Evolutionary conservation across 139 green algal species (phyloP).

Genomic region (Chlorella vulgaris): DNA sequence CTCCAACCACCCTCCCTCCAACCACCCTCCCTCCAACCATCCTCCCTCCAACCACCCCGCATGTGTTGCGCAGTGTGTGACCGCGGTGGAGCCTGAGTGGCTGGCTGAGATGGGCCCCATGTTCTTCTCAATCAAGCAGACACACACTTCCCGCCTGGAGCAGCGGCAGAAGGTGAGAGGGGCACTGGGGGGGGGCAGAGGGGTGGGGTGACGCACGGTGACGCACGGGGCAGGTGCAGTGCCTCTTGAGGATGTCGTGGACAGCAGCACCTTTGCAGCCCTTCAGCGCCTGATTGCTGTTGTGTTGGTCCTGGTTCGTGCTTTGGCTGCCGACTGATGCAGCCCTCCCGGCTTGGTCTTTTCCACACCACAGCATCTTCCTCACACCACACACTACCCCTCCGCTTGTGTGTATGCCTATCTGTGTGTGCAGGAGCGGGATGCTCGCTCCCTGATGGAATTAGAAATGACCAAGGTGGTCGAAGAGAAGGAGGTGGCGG

Average conservation of each 20-base stretch:
- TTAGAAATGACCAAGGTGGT: constrained; percentile 69
- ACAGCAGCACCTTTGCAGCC: too few relatives aligned
- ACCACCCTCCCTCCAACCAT: neutral
- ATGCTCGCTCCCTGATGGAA: constrained; percentile 81
- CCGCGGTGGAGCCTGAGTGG: constrained; percentile 96
- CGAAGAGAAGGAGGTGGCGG: constrained; percentile 43
- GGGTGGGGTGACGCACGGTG: too few relatives aligned
- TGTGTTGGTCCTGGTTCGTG: neutral
- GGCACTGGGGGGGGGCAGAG: neutral
- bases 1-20: neutral
- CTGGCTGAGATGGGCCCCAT: constrained; percentile 97
- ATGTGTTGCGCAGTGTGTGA: constrained; percentile 83
- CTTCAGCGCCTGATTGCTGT: neutral
- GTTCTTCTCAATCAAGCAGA: constrained; percentile 97
- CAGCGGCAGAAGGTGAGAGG: constrained; percentile 64
- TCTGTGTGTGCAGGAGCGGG: constrained; percentile 49
- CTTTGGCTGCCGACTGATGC: neutral
- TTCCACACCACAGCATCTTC: neutral
- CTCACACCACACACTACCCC: neutral
- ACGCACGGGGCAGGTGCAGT: too few relatives aligned
- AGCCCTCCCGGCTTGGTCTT: neutral
- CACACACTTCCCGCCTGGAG: constrained; percentile 79
- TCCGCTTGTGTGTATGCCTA: too few relatives aligned
- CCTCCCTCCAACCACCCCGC: neutral
- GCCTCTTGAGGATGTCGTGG: too few relatives aligned